These are phyloP conservation scores for Talaromyces sp. DNA, from an alignment of 2,329 filamentous ascomycete genomes.

Conservation along the genomic window DNA sequence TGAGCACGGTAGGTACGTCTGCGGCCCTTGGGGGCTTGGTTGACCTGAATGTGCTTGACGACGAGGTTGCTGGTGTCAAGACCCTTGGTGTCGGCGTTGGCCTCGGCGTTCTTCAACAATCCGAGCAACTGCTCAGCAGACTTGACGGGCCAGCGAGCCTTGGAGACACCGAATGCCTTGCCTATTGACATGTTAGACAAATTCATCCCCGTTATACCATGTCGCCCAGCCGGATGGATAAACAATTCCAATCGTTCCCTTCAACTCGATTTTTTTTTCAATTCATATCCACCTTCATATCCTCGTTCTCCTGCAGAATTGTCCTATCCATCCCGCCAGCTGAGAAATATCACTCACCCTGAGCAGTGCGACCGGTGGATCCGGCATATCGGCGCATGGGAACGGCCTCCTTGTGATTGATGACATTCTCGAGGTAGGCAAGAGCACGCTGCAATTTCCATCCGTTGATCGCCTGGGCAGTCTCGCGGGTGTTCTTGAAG, in stretches of 20 bases:
- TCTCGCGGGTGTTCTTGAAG: slow-evolving; percentile 99
- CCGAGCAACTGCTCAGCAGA: slow-evolving; percentile 96
- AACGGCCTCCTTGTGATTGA: slow-evolving; percentile 93
- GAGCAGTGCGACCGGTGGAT: slow-evolving; percentile 88
- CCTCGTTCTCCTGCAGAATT: neutral
- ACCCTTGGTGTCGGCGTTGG: slow-evolving; percentile 95
- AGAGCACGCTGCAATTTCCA: slow-evolving; percentile 96
- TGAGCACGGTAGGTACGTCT: slow-evolving; percentile 99
- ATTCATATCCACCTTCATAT: no score
- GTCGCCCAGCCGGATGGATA: neutral
- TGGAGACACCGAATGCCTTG: slow-evolving; percentile 97
- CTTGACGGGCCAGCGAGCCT: slow-evolving; percentile 98
- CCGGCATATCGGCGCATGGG: slow-evolving; percentile 98
- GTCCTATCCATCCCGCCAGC: neutral
- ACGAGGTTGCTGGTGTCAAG: slow-evolving; percentile 95
- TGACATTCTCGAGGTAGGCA: slow-evolving; percentile 96
- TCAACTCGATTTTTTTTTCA: no score
- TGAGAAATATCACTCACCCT: slow-evolving; percentile 84
- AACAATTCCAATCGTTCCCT: neutral
- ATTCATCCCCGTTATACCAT: neutral
- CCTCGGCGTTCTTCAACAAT: slow-evolving; percentile 95
- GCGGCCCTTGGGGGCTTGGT: slow-evolving; percentile 99
- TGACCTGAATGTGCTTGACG: slow-evolving; percentile 99
- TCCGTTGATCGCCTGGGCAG: slow-evolving; percentile 98
- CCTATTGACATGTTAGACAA: slow-evolving; percentile 51